These are phyloP conservation scores for Talaromyces sp. DNA, from an alignment of 2,329 filamentous ascomycete genomes.

Conservation along the genomic window DNA sequence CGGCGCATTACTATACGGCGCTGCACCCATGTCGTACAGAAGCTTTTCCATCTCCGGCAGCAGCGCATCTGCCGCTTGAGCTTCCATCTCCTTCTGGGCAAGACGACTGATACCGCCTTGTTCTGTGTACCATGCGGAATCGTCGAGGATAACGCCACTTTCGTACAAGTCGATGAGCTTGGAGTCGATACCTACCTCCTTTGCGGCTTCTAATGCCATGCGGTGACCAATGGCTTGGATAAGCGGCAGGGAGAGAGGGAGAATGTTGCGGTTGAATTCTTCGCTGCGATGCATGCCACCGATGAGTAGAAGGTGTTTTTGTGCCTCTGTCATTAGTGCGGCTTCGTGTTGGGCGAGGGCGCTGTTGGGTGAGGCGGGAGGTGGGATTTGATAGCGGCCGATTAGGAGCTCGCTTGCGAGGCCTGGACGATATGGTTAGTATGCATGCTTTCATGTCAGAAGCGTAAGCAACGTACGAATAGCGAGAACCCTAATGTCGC, in stretches of 20 bases:
- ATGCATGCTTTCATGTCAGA: not conserved
- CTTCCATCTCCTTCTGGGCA: constrained; percentile 3
- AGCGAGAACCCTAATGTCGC: constrained; percentile 8
- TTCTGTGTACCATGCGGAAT: constrained; percentile 22
- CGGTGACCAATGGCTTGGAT: constrained; percentile 25
- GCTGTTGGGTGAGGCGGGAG: constrained; percentile 14
- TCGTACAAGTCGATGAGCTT: constrained; percentile 21
- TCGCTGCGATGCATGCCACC: constrained; percentile 20
- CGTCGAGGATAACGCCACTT: constrained; percentile 16
- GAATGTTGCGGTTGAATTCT: constrained; percentile 22
- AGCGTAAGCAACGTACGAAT: constrained; percentile 19
- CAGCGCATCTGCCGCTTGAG: constrained; percentile 7
- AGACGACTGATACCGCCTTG: constrained; percentile 10
- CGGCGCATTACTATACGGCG: constrained; percentile 12
- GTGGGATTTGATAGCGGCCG: constrained; percentile 24
- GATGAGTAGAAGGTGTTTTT: not conserved
- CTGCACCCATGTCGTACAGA: not conserved
- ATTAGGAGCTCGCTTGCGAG: constrained; percentile 27
- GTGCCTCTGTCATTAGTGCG: constrained; percentile 21
- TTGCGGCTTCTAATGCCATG: constrained; percentile 25
- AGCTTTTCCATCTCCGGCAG: constrained; percentile 12
- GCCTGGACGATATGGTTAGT: constrained; percentile 18
- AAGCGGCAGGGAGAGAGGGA: constrained; percentile 21
- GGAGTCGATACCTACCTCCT: constrained; percentile 17
- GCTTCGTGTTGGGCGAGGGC: constrained; percentile 25